phyloP scores from a whole-genome alignment of 495 filamentous ascomycete species.

The Clohesyomyces aquaticus region DNA sequence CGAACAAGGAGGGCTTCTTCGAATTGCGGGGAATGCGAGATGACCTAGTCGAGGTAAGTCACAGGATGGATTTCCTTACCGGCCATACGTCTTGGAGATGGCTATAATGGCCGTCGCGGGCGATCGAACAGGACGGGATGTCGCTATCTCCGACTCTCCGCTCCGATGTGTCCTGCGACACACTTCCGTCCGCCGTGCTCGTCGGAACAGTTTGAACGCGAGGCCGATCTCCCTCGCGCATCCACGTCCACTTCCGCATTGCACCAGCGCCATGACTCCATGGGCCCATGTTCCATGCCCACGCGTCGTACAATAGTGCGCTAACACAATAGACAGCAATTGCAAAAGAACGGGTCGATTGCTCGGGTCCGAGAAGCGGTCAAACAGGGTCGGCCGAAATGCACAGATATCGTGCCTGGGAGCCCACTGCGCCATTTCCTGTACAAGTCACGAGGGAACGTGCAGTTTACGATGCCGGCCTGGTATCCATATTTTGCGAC shows the following conservation, averaged over 20 bases:
- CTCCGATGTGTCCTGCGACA: background rate
- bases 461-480: slow-evolving; percentile 91
- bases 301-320: background rate
- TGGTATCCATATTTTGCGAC: slow-evolving; percentile 72
- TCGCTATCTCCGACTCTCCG: background rate
- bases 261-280: background rate
- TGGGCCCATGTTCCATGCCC: no score
- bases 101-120: no score
- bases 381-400: slow-evolving; percentile 66
- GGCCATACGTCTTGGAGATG: no score
- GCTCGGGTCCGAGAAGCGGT: slow-evolving; percentile 74
- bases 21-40: slow-evolving; percentile 85
- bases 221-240: background rate
- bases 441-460: slow-evolving; percentile 90
- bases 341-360: slow-evolving; percentile 76
- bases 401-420: slow-evolving; percentile 76
- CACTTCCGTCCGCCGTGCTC: no score
- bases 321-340: slow-evolving; percentile 51
- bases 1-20: slow-evolving; percentile 91
- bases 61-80: no score
- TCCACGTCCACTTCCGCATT: background rate
- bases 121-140: no score
- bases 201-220: no score
- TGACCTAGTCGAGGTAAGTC: slow-evolving; percentile 67
- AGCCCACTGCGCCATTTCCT: slow-evolving; percentile 86